Evolutionary conservation across 306 rosid genomes (phyloP).

Genomic region (Vigna unguiculata): DNA sequence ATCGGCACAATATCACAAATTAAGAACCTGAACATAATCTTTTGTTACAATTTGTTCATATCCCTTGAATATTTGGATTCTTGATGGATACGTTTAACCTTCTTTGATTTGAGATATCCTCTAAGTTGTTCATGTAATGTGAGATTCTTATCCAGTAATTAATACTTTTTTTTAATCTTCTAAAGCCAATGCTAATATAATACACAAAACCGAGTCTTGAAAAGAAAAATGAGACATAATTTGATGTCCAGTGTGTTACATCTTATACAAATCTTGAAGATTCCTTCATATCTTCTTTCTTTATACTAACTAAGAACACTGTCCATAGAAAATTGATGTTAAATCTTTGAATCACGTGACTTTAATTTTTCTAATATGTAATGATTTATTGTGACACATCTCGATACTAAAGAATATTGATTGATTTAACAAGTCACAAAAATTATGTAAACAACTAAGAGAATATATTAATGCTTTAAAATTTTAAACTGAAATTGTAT

Average conservation of each 20-base stretch:
- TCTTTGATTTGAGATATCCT: neutral
- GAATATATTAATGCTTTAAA: too few species aligned
- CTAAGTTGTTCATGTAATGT: neutral
- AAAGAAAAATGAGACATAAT: neutral
- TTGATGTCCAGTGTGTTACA: too few species aligned
- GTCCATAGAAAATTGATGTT: conserved; percentile 9
- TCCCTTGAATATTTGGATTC: neutral
- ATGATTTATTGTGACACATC: neutral
- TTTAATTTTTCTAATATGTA: conserved; percentile 14
- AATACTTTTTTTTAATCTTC: neutral
- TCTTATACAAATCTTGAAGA: conserved; percentile 37
- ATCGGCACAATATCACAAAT: neutral
- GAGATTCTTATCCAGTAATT: neutral
- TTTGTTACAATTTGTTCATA: neutral
- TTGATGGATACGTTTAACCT: conserved; percentile 19
- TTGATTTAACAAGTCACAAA: neutral
- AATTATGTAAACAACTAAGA: neutral
- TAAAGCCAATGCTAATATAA: neutral
- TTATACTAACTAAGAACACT: neutral
- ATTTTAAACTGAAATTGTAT: too few species aligned
- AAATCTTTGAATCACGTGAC: conserved; percentile 31
- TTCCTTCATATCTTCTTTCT: conserved; percentile 33
- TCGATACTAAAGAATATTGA: neutral
- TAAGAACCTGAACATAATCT: neutral
- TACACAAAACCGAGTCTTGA: neutral